These are phyloP conservation scores for Phytophthora pistaciae DNA, from an alignment of 352 stramenopile species.

Conservation along the genomic window DNA sequence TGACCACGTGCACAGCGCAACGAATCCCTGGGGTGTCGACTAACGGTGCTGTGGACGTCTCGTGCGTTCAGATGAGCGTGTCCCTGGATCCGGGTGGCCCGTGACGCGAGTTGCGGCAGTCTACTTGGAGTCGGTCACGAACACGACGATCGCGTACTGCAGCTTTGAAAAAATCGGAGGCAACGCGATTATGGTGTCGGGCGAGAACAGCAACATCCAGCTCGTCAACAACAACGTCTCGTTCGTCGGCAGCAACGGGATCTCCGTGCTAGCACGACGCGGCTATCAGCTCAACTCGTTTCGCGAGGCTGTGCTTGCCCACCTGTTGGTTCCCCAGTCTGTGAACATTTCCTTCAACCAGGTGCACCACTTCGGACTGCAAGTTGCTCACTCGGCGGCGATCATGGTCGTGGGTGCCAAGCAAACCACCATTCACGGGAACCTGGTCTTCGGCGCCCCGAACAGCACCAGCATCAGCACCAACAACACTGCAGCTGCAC, in stretches of 20 bases:
- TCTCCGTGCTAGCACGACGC: constrained; percentile 53
- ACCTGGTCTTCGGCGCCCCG: constrained; percentile 69
- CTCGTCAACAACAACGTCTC: constrained; percentile 81
- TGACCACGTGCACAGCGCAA: neutral
- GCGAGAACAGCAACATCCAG: constrained; percentile 55
- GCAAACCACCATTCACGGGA: constrained; percentile 59
- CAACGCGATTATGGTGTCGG: constrained; percentile 77
- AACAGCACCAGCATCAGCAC: constrained; percentile 15
- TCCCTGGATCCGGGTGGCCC: constrained; percentile 57
- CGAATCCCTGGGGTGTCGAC: neutral
- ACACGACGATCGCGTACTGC: constrained; percentile 63
- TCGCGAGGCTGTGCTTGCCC: constrained; percentile 36
- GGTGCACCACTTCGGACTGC: constrained; percentile 71
- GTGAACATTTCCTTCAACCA: constrained; percentile 81
- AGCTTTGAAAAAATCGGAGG: constrained; percentile 76
- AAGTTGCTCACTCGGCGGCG: constrained; percentile 57
- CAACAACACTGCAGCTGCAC: neutral
- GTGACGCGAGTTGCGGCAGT: constrained; percentile 68
- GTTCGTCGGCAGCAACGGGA: constrained; percentile 61
- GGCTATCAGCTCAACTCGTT: constrained; percentile 50
- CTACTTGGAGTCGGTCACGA: constrained; percentile 66
- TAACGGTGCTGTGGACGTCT: neutral
- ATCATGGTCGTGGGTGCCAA: constrained; percentile 63
- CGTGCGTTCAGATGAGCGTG: constrained; percentile 39
- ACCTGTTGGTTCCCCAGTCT: constrained; percentile 50